Base-by-base conservation (phyloP, 129 eudicot species). In the Flaveria bidentis region DNA sequence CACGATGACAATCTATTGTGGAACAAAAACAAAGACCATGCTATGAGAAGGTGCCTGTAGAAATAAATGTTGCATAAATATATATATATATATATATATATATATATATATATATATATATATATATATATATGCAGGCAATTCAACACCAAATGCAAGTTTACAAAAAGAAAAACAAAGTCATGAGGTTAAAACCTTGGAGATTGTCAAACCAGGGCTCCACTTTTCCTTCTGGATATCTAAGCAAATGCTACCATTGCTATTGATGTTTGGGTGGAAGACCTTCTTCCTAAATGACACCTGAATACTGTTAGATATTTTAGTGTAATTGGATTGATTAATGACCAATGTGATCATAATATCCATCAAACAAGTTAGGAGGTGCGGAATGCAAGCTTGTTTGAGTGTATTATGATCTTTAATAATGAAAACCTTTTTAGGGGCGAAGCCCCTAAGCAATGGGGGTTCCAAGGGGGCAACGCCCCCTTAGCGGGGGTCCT, bases 121-220 rank as follows among this genome's bases (percentile, higher is more conserved):
- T n/a, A n/a, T n/a, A n/a, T n/a, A n/a, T n/a, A n/a, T n/a, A 50
- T 14, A 6, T 52, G 63, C 63, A 56, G 62, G 13, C 26, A 7
- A 6, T 6, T 8, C 39, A 33, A 33, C 39, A 33, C 39, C 6
- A 33, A 52, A 16, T 1, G 23, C 11, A 55, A 20, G 63, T 20
- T 7, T 18, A 56, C 63, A 9, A 52, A 56, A 18, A 2, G 4
- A 25, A 44, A 23, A 61, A 3, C 26, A 13, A 9, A 2, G n/a
- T 2, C 33, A 10, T 42, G 39, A 33, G 7, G 17, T 26, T 42
- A 60, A 56, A 56, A 81, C 84, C 80, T 81, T 81, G 41, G 84
- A 81, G 71, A 81, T 81, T 45, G 84, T 81, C 58, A 81, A 81
- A 57, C 80, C 84, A 45, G 84, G 84, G 67, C 84, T 81, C 84